A percentile compares a stretch with the other conserved stretches of the same genome.
These are phyloP conservation scores for Globisporangium nunn DNA, from an alignment of 352 stramenopile genomes.

Conservation along the genomic window DNA sequence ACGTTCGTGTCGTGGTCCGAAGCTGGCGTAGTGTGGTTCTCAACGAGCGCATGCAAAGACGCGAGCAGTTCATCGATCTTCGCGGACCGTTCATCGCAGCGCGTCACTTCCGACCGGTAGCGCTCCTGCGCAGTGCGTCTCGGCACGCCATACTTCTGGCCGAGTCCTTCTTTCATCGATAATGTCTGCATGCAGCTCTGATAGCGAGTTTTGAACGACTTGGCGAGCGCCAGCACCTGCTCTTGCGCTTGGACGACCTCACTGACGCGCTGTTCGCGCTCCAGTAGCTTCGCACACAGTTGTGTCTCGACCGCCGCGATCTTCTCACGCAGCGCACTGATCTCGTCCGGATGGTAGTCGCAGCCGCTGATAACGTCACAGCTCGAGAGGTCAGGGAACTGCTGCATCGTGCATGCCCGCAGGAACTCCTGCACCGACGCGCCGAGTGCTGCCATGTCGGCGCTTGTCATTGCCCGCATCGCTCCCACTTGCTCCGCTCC, in stretches of 20 bases:
- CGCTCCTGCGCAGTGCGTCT: slow-evolving; percentile 76
- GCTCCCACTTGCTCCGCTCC: slow-evolving; percentile 17
- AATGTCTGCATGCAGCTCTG: slow-evolving; percentile 70
- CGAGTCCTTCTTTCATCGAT: slow-evolving; percentile 85
- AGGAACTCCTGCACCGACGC: slow-evolving; percentile 46
- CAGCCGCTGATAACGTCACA: slow-evolving; percentile 61
- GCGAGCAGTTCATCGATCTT: slow-evolving; percentile 57
- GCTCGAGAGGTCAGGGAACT: slow-evolving; percentile 57
- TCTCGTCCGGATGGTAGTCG: slow-evolving; percentile 81
- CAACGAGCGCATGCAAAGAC: slow-evolving; percentile 35
- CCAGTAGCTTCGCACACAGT: slow-evolving; percentile 24
- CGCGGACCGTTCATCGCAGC: slow-evolving; percentile 59
- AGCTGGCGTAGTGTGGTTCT: slow-evolving; percentile 9
- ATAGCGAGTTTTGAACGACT: slow-evolving; percentile 63
- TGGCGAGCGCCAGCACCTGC: slow-evolving; percentile 22
- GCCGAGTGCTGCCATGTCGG: slow-evolving; percentile 25
- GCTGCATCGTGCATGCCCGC: slow-evolving; percentile 36
- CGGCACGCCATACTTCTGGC: slow-evolving; percentile 85
- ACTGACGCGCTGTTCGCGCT: slow-evolving; percentile 26
- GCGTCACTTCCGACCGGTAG: slow-evolving; percentile 77
- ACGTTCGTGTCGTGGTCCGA: neutral
- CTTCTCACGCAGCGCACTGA: slow-evolving; percentile 34
- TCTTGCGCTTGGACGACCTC: slow-evolving; percentile 27
- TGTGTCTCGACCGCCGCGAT: slow-evolving; percentile 33
- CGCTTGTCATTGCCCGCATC: slow-evolving; percentile 20